phyloP scores from a whole-genome alignment of 2,329 filamentous ascomycete genomes.

The Rutstroemia sydowiana region DNA sequence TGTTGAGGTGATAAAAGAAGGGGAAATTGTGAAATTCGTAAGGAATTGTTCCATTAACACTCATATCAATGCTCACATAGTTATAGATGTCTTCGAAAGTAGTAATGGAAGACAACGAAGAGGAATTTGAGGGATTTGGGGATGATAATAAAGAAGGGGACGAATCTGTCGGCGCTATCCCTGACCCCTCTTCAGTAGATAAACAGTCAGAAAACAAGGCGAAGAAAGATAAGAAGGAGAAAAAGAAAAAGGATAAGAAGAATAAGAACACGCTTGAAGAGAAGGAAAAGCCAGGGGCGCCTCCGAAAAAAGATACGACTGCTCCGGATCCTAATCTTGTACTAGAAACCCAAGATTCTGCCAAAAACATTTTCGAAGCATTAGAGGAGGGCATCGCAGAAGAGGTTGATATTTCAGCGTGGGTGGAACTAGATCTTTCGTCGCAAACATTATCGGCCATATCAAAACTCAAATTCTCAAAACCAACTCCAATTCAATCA shows the following conservation, averaged over 20 bases:
- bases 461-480: constrained; percentile 69
- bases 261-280: constrained; percentile 30
- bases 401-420: constrained; percentile 67
- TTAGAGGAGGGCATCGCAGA: constrained; percentile 48
- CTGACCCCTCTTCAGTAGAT: constrained; percentile 17
- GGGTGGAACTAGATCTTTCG: constrained; percentile 69
- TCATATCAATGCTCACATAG: constrained; percentile 8
- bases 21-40: constrained; percentile 51
- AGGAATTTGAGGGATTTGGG: constrained; percentile 49
- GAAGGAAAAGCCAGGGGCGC: constrained; percentile 23
- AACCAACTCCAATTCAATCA: constrained; percentile 76
- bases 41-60: constrained; percentile 15
- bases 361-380: constrained; percentile 31
- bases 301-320: constrained; percentile 21
- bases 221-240: constrained; percentile 8
- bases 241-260: constrained; percentile 17
- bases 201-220: constrained; percentile 11
- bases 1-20: constrained; percentile 72
- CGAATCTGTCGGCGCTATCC: constrained; percentile 13
- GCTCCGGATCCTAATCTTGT: constrained; percentile 17
- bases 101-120: constrained; percentile 36
- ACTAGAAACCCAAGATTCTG: constrained; percentile 24
- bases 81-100: constrained; percentile 23
- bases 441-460: constrained; percentile 64
- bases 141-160: constrained; percentile 30